A percentile compares a stretch with the other conserved stretches of the same genome.
Conservation (phyloP, 495 filamentous ascomycete species). For the Neurospora sp. region DNA sequence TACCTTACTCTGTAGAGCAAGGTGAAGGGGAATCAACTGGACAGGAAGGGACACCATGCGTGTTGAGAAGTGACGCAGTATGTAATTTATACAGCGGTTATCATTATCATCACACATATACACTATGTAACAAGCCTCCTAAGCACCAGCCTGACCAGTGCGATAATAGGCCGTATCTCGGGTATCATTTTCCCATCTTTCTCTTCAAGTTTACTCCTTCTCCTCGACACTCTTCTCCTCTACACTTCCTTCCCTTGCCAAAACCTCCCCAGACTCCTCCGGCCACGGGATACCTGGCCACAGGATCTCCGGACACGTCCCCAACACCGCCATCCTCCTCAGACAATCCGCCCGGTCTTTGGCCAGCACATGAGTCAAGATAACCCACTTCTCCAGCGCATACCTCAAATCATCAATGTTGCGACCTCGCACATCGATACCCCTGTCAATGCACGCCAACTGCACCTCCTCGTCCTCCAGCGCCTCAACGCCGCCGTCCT, state of each 20-base stretch:
- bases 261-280: slow-evolving; percentile 1
- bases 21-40: too few species aligned
- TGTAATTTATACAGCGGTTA: neutral
- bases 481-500: slow-evolving; percentile 23
- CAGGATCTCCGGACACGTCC: neutral
- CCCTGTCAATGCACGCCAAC: slow-evolving; percentile 33
- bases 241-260: neutral
- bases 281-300: neutral
- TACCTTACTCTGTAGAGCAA: too few species aligned
- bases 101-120: neutral
- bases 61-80: too few species aligned
- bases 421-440: slow-evolving; percentile 24
- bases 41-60: too few species aligned
- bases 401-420: slow-evolving; percentile 17
- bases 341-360: slow-evolving; percentile 1
- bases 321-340: slow-evolving; percentile 7
- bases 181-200: neutral
- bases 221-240: neutral
- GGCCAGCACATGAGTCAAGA: slow-evolving; percentile 5
- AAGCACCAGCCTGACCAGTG: neutral
- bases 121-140: neutral
- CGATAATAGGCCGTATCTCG: neutral
- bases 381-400: slow-evolving; percentile 25
- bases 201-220: neutral
- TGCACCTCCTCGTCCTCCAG: slow-evolving; percentile 32